Conservation (phyloP, 2,329 filamentous ascomycete species). For the Zasmidium angulare region DNA sequence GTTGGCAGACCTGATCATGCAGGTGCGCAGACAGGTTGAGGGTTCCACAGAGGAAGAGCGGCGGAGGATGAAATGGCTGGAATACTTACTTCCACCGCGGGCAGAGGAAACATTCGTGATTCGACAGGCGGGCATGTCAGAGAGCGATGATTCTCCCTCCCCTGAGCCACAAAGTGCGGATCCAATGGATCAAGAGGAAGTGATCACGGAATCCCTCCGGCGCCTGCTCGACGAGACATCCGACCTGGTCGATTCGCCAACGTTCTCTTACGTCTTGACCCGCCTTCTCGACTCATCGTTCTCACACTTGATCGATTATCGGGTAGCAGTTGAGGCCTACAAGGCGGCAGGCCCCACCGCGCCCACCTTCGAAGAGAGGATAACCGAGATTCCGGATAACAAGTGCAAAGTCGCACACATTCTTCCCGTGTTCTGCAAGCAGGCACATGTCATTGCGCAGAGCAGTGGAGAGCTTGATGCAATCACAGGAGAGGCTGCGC, state of each 20-base stretch:
- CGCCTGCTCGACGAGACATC: slow-evolving; percentile 92
- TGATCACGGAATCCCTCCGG: slow-evolving; percentile 64
- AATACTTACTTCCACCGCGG: slow-evolving; percentile 75
- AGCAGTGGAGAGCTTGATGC: slow-evolving; percentile 64
- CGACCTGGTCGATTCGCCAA: slow-evolving; percentile 90
- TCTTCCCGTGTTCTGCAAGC: slow-evolving; percentile 82
- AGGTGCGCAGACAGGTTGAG: slow-evolving; percentile 83
- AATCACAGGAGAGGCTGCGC: slow-evolving; percentile 28
- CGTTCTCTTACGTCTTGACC: slow-evolving; percentile 82
- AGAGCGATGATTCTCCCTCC: slow-evolving; percentile 33
- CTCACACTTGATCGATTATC: slow-evolving; percentile 76
- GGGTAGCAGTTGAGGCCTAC: slow-evolving; percentile 77
- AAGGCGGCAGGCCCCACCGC: slow-evolving; percentile 49
- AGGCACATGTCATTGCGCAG: slow-evolving; percentile 85
- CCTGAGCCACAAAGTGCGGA: slow-evolving; percentile 20
- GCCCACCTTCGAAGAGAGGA: slow-evolving; percentile 51
- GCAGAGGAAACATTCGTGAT: slow-evolving; percentile 82
- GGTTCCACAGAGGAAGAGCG: slow-evolving; percentile 66
- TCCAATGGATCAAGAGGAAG: slow-evolving; percentile 32
- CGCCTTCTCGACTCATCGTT: slow-evolving; percentile 86
- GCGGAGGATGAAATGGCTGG: slow-evolving; percentile 71
- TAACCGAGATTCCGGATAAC: slow-evolving; percentile 46
- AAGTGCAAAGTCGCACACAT: slow-evolving; percentile 82
- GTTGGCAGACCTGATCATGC: slow-evolving; percentile 75
- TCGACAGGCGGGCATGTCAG: slow-evolving; percentile 74